Evolutionary conservation across 371 early-diverging fungal genomes (phyloP).

Genomic region (Umbelopsis sp.): DNA sequence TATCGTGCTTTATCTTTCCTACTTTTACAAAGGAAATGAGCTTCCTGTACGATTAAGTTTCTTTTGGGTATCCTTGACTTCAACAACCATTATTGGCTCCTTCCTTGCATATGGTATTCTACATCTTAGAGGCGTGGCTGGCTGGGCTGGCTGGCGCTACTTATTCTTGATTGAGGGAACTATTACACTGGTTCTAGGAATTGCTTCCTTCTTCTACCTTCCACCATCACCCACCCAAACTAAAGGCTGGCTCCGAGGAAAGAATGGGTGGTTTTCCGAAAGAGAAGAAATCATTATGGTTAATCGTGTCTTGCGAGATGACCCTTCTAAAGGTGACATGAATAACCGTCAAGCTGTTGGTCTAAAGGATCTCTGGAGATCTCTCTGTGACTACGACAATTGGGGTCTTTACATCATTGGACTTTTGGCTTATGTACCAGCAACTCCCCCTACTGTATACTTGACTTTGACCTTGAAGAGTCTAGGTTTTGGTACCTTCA

Average conservation of each 20-base stretch:
- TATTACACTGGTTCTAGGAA: constrained; percentile 20
- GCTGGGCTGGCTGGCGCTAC: constrained; percentile 27
- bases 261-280: constrained; percentile 28
- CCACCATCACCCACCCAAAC: constrained; percentile 27
- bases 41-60: constrained; percentile 22
- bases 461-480: constrained; percentile 16
- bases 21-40: constrained; percentile 29
- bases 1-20: constrained; percentile 23
- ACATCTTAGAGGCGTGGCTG: constrained; percentile 24
- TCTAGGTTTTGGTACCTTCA: constrained; percentile 17
- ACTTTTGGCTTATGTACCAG: neutral
- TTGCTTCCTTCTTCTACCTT: constrained; percentile 23
- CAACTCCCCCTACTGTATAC: neutral
- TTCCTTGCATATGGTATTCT: constrained; percentile 26
- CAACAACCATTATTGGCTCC: constrained; percentile 21
- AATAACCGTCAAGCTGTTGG: constrained; percentile 19
- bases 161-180: constrained; percentile 25
- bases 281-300: constrained; percentile 29
- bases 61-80: constrained; percentile 23
- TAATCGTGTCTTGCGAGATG: constrained; percentile 33
- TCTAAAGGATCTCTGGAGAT: constrained; percentile 3
- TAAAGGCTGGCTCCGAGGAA: constrained; percentile 24
- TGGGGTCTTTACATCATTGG: constrained; percentile 17
- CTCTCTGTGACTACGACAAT: constrained; percentile 11
- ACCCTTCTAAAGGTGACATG: constrained; percentile 30